Evolutionary conservation across 768 basidiomycete species (phyloP).

Genomic region (Gymnopilus junonius): DNA sequence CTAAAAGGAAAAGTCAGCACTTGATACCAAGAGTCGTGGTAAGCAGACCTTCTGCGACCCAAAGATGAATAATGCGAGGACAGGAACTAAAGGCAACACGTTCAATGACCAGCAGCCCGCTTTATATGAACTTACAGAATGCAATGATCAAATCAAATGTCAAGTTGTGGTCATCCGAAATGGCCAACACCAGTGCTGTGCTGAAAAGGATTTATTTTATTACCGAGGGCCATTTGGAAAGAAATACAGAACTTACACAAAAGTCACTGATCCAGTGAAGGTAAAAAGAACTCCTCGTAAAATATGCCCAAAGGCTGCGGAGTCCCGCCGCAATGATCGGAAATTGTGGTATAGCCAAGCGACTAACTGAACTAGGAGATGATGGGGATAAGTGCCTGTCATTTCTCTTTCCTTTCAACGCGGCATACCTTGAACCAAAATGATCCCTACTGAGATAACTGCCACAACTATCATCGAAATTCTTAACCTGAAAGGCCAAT

Average conservation of each 20-base stretch:
- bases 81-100: conserved; percentile 13
- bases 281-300: conserved; percentile 25
- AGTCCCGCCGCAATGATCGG: conserved; percentile 7
- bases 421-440: conserved; percentile 25
- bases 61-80: conserved; percentile 26
- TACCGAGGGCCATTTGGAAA: background rate
- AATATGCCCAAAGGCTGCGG: conserved; percentile 17
- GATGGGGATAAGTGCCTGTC: background rate
- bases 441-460: conserved; percentile 16
- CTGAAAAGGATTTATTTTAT: background rate
- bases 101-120: background rate
- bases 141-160: conserved; percentile 26
- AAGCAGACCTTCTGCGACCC: conserved; percentile 22
- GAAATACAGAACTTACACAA: conserved; percentile 16
- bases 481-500: conserved; percentile 13
- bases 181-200: conserved; percentile 20
- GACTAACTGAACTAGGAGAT: conserved; percentile 20
- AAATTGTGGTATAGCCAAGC: conserved; percentile 18
- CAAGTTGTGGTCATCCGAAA: conserved; percentile 15
- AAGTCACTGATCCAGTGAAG: conserved; percentile 19
- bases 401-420: background rate
- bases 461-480: conserved; percentile 22
- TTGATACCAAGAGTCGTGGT: background rate
- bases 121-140: conserved; percentile 16
- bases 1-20: background rate